phyloP scores from a whole-genome alignment of 345 rosid species.

The Zanthoxylum bungeanum region DNA sequence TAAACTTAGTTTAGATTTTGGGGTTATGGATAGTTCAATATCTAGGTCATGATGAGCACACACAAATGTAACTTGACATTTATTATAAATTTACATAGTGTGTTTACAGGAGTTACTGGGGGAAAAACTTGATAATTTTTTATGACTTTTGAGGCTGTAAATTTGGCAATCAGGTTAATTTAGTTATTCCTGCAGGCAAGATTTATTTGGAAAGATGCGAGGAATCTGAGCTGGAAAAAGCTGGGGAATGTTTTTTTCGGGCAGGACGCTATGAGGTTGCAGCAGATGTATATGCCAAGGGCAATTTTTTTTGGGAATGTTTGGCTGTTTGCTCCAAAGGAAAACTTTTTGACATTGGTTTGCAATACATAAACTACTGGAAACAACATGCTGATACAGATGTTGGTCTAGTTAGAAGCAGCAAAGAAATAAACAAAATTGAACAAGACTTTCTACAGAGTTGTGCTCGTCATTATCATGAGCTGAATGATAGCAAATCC shows the following conservation, averaged over 20 bases:
- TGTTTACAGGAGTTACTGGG: no score
- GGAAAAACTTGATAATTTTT: background rate
- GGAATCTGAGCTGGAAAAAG: conserved; percentile 29
- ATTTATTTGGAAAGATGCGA: conserved; percentile 40
- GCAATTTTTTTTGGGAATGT: conserved; percentile 31
- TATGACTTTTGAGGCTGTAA: background rate
- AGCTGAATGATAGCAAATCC: conserved; percentile 20
- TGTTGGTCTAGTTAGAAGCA: background rate
- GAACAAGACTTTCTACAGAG: conserved; percentile 36
- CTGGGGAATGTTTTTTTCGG: conserved; percentile 44
- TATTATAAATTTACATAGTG: no score
- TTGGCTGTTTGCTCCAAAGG: conserved; percentile 33
- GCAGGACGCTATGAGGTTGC: conserved; percentile 30
- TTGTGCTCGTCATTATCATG: conserved; percentile 34
- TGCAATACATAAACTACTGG: conserved; percentile 35
- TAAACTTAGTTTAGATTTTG: no score
- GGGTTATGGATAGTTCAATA: no score
- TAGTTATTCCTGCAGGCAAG: conserved; percentile 24
- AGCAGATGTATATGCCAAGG: conserved; percentile 39
- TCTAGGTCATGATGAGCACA: no score
- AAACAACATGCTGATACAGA: conserved; percentile 20
- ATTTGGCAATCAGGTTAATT: background rate
- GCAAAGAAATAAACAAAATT: conserved; percentile 21
- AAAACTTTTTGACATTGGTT: conserved; percentile 38
- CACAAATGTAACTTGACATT: no score